Evolutionary conservation across 106 monocot genomes (phyloP).

Genomic region (Phalaenopsis equestris): DNA sequence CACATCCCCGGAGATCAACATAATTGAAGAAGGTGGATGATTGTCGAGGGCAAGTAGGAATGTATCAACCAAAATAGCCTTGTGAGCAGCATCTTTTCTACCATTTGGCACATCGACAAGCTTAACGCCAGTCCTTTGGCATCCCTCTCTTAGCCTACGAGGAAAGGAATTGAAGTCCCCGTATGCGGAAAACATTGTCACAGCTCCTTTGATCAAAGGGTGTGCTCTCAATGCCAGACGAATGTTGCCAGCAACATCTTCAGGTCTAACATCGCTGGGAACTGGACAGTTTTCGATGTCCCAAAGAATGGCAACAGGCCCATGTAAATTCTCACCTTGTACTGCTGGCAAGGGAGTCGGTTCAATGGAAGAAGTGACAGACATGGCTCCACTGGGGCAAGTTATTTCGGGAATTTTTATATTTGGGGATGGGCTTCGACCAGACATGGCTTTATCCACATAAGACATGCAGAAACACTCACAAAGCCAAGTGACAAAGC

Average conservation of each 20-base stretch:
- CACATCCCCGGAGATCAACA: slow-evolving; percentile 90
- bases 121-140: slow-evolving; percentile 90
- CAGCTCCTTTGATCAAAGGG: slow-evolving; percentile 60
- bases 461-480: slow-evolving; percentile 18
- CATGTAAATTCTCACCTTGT: slow-evolving; percentile 17
- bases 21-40: slow-evolving; percentile 73
- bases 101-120: slow-evolving; percentile 94
- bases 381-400: slow-evolving; percentile 12
- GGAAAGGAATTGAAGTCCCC: slow-evolving; percentile 92
- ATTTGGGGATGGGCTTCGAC: slow-evolving; percentile 22
- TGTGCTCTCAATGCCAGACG: slow-evolving; percentile 63
- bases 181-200: slow-evolving; percentile 71
- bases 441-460: slow-evolving; percentile 29
- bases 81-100: slow-evolving; percentile 94
- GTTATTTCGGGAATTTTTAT: slow-evolving; percentile 14
- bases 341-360: slow-evolving; percentile 10
- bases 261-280: slow-evolving; percentile 76
- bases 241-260: slow-evolving; percentile 86
- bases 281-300: slow-evolving; percentile 93
- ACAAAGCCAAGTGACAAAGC: not conserved
- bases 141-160: slow-evolving; percentile 72
- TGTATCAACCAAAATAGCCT: slow-evolving; percentile 93
- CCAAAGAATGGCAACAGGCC: slow-evolving; percentile 81
- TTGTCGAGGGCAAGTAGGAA: slow-evolving; percentile 88
- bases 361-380: slow-evolving; percentile 13